These are phyloP conservation scores for Chlorella ohadii DNA, from an alignment of 139 green algal genomes.

Conservation along the genomic window DNA sequence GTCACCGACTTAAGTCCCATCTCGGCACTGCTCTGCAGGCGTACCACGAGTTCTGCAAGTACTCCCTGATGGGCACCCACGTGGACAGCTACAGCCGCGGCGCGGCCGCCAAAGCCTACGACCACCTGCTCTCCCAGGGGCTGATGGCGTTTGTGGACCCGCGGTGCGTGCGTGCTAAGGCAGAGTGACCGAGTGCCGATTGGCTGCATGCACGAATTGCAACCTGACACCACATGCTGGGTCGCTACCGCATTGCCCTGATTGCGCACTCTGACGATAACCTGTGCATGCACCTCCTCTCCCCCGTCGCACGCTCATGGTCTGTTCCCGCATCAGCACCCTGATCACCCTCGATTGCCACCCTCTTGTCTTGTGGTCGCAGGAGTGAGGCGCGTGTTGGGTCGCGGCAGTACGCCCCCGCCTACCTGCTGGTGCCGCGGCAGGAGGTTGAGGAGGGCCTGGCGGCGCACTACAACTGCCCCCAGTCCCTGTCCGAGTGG, in stretches of 20 bases:
- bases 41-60: slow-evolving; percentile 27
- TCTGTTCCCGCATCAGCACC: no score
- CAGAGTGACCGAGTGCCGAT: no score
- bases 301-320: no score
- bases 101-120: slow-evolving; percentile 60
- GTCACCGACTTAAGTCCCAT: no score
- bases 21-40: neutral
- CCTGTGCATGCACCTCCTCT: no score
- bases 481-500: slow-evolving; percentile 42
- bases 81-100: slow-evolving; percentile 45
- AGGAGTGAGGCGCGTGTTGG: slow-evolving; percentile 40
- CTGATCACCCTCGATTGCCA: neutral
- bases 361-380: neutral
- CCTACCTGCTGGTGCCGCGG: slow-evolving; percentile 35
- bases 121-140: slow-evolving; percentile 49
- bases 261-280: no score
- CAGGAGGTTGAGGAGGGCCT: slow-evolving; percentile 52
- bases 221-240: no score
- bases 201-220: no score
- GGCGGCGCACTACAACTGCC: slow-evolving; percentile 38
- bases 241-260: no score
- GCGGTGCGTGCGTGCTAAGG: slow-evolving; percentile 42
- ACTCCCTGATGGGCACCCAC: slow-evolving; percentile 26
- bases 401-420: slow-evolving; percentile 31
- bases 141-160: slow-evolving; percentile 49